Evolutionary conservation across 495 filamentous ascomycete species (phyloP).

Genomic region (Trichocladium uniseriatum): DNA sequence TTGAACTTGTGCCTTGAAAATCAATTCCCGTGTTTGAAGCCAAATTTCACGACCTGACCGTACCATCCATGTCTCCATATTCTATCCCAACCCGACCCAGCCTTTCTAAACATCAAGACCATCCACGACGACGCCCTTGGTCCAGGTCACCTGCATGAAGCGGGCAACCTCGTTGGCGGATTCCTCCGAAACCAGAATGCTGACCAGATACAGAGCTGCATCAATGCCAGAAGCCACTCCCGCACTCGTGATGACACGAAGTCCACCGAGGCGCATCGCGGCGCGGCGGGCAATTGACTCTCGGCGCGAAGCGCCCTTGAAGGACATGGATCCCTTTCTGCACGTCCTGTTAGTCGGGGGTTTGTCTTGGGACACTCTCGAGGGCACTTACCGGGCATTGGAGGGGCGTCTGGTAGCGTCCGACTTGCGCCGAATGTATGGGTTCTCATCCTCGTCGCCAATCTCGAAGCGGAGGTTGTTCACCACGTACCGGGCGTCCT

Average conservation of each 20-base stretch:
- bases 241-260: conserved; percentile 67
- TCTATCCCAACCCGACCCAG: conserved; percentile 7
- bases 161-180: conserved; percentile 58
- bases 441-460: conserved; percentile 64
- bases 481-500: conserved; percentile 66
- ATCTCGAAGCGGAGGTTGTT: conserved; percentile 72
- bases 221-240: conserved; percentile 71
- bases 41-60: background rate
- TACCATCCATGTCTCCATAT: background rate
- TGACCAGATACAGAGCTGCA: conserved; percentile 68
- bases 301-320: conserved; percentile 51
- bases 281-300: conserved; percentile 61
- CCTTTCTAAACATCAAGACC: conserved; percentile 56
- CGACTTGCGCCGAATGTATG: conserved; percentile 59
- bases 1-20: too few species aligned
- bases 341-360: background rate
- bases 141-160: conserved; percentile 62
- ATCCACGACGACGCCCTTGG: conserved; percentile 59
- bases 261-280: conserved; percentile 54
- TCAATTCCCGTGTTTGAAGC: background rate
- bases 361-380: background rate
- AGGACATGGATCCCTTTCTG: conserved; percentile 63
- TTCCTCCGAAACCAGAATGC: conserved; percentile 58
- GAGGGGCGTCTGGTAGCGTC: conserved; percentile 51
- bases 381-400: conserved; percentile 44